Base-by-base conservation (phyloP, 2,329 filamentous ascomycete genomes). In the Diaporthe humulicola region DNA sequence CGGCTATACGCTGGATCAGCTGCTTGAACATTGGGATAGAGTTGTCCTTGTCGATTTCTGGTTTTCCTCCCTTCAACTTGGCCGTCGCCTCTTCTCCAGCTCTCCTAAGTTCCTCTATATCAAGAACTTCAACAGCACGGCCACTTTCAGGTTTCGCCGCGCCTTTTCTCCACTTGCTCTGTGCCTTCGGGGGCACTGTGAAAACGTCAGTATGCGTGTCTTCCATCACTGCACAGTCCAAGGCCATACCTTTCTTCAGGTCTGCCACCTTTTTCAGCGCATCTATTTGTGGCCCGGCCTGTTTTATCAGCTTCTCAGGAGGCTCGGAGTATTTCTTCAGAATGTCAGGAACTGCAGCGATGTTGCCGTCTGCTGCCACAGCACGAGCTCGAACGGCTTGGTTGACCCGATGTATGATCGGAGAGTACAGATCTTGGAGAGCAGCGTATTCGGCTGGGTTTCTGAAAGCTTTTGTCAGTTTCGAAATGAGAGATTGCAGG, bases 1-100 rank as follows among this genome's bases (percentile, higher is more conserved):
- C 87, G 4, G 52, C 40, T 3, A 76, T 30, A 2, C 48, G 70
- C 9, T 58, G 54, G 22, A 98, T 87, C 4, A 93, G 89, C 82
- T 95, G 95, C 81, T 96, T 97, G 89, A 98, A 98, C 75, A 96
- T 94, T 0, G 97, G 95, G 7, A 98, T 91, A 1, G 96, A 91
- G 77, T 98, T 98, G 14, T 93, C 89, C 0, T 89, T 82, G 2
- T 87, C 86, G 30, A 92, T 87, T 74, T 80, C 82, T 9, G 76
- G 80, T 66, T 78, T 78, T 19, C 74, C 69, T 61, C 77, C 74
- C 73, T 84, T 85, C 45, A 69, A 15, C 10, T 61, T 50, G 25
- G 64, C 61, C 19, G 52, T 19, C 7, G 33, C 56, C 76, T 83
- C 84, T 54, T 40, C 33, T 36, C 48, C 64, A 15, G 15, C 64